Evolutionary conservation across 139 green algal species (phyloP).

Genomic region (Zygnema cylindricum): DNA sequence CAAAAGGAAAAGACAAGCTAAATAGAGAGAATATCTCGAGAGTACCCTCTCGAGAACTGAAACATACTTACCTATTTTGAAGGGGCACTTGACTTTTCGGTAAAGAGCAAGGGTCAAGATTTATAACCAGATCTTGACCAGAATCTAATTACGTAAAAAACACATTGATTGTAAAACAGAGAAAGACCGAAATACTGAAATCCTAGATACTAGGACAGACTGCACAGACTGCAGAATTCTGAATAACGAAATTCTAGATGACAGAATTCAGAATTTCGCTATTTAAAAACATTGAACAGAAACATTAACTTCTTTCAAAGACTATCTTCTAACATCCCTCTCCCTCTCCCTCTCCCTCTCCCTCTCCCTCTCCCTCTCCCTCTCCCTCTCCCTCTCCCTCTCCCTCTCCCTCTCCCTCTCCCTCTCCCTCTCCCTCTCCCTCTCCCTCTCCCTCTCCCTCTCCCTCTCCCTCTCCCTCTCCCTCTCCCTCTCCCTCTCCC

Average conservation of each 20-base stretch:
- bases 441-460: not conserved
- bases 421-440: not conserved
- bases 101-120: no score
- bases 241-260: not conserved
- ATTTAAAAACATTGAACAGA: not conserved
- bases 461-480: not conserved
- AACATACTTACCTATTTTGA: no score
- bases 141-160: no score
- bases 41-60: no score
- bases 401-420: not conserved
- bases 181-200: no score
- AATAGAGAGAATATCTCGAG: no score
- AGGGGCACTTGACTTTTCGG: no score
- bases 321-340: not conserved
- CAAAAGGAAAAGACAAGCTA: no score
- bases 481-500: not conserved
- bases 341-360: slow-evolving; percentile 4
- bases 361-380: not conserved
- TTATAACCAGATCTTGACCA: no score
- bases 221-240: not conserved
- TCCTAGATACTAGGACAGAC: no score
- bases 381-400: not conserved
- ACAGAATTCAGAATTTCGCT: not conserved
- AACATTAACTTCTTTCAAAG: not conserved
- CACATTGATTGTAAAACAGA: no score